Conservation (phyloP, 2,329 filamentous ascomycete genomes). For the Alternaria ethzedia region DNA sequence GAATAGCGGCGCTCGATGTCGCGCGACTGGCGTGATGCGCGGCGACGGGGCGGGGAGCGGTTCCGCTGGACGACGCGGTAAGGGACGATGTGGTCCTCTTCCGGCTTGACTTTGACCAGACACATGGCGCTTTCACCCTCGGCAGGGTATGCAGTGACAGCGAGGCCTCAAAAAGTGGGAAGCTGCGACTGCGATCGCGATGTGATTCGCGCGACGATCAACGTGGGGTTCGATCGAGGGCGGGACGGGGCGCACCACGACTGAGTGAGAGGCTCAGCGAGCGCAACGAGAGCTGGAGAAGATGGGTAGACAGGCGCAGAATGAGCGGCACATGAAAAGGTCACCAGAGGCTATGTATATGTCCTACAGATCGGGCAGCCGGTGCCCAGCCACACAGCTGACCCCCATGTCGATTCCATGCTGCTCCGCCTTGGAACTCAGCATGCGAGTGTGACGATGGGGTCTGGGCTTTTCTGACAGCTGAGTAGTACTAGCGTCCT, state of each 20-base stretch:
- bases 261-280: constrained; percentile 1
- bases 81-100: constrained; percentile 53
- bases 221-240: constrained; percentile 27
- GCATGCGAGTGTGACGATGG: constrained; percentile 27
- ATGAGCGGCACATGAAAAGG: constrained; percentile 23
- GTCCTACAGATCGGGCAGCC: constrained; percentile 28
- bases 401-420: constrained; percentile 32
- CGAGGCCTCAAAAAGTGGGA: constrained; percentile 6
- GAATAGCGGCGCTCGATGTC: constrained; percentile 33
- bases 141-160: constrained; percentile 2
- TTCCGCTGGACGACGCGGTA: constrained; percentile 44
- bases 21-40: constrained; percentile 29
- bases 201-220: constrained; percentile 43
- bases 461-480: constrained; percentile 19
- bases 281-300: background rate
- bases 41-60: constrained; percentile 41
- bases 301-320: constrained; percentile 9
- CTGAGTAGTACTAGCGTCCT: constrained; percentile 16
- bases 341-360: constrained; percentile 26
- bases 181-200: constrained; percentile 34
- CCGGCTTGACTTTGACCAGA: constrained; percentile 54
- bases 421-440: constrained; percentile 35
- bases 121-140: constrained; percentile 47
- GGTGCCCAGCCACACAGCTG: constrained; percentile 41
- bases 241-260: constrained; percentile 14